Percentiles rank a stretch among this genome's conserved stretches.
phyloP scores from a whole-genome alignment of 305 asterid species.

The Fraxinus floribunda region DNA sequence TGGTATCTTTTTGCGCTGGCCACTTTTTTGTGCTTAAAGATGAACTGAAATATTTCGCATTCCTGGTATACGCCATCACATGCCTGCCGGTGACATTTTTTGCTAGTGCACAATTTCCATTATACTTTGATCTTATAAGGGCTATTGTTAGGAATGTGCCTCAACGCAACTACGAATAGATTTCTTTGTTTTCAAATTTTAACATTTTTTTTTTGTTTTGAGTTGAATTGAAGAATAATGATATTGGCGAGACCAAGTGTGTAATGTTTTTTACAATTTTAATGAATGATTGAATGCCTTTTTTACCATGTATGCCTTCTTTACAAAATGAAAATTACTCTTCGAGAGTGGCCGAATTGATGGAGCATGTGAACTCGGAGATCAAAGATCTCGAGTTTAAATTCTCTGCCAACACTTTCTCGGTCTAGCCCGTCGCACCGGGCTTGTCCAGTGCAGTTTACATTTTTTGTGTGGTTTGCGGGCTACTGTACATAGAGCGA shows the following conservation, averaged over 20 bases:
- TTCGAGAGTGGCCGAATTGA: too few relatives aligned
- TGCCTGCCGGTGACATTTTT: constrained; percentile 39
- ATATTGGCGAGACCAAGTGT: neutral
- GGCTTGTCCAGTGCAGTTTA: too few relatives aligned
- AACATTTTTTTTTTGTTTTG: neutral
- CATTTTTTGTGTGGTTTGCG: too few relatives aligned
- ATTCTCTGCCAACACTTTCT: too few relatives aligned
- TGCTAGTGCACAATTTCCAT: constrained; percentile 1
- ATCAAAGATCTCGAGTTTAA: too few relatives aligned
- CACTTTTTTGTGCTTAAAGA: constrained; percentile 11
- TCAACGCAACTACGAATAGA: constrained; percentile 23
- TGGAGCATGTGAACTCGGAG: too few relatives aligned
- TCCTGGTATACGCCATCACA: constrained; percentile 27
- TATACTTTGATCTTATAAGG: constrained; percentile 26
- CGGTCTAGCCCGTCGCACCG: too few relatives aligned
- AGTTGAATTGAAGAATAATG: neutral
- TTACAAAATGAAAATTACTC: too few relatives aligned
- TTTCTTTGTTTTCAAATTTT: neutral
- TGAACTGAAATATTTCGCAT: constrained; percentile 6
- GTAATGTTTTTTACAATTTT: neutral
- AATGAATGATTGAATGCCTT: neutral
- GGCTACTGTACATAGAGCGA: too few relatives aligned
- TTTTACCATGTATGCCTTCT: neutral
- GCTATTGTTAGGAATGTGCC: constrained; percentile 30
- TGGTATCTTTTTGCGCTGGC: constrained; percentile 2